A percentile compares a stretch with the other conserved stretches of the same genome.
phyloP scores from a whole-genome alignment of 495 filamentous ascomycete species.

The Gamarada debralockiae region DNA sequence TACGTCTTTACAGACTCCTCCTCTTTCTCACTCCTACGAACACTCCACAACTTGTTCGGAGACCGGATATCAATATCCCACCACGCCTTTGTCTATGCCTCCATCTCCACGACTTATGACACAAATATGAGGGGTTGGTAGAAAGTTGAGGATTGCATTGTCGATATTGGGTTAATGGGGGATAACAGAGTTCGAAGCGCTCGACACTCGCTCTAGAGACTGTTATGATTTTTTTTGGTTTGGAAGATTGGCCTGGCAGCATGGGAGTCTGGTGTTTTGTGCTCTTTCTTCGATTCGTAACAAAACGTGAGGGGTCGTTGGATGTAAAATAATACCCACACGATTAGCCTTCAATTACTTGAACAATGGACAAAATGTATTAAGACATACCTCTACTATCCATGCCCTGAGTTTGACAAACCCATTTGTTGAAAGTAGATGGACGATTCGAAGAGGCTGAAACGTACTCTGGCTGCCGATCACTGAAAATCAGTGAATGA shows the following conservation, averaged over 20 bases:
- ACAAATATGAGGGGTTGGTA: conserved; percentile 16
- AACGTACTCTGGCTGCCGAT: too few species aligned
- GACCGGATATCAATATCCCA: conserved; percentile 56
- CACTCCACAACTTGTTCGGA: conserved; percentile 63
- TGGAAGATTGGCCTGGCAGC: conserved; percentile 15
- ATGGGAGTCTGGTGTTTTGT: conserved; percentile 20
- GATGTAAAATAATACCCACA: too few species aligned
- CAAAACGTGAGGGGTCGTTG: too few species aligned
- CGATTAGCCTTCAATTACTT: too few species aligned
- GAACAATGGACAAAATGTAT: too few species aligned
- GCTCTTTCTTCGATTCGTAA: conserved; percentile 1
- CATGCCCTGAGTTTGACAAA: too few species aligned
- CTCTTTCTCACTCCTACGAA: conserved; percentile 77
- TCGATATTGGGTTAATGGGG: neutral
- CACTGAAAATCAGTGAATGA: too few species aligned
- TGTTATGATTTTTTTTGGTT: conserved; percentile 16
- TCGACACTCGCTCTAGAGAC: conserved; percentile 24
- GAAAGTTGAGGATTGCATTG: neutral
- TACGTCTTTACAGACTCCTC: conserved; percentile 63
- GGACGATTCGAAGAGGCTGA: too few species aligned
- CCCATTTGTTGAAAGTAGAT: too few species aligned
- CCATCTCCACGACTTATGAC: conserved; percentile 44
- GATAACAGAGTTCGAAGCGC: conserved; percentile 28
- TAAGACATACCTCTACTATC: too few species aligned
- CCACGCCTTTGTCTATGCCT: conserved; percentile 66